Evolutionary conservation across 352 stramenopile species (phyloP).

Genomic region (Albugo candida): DNA sequence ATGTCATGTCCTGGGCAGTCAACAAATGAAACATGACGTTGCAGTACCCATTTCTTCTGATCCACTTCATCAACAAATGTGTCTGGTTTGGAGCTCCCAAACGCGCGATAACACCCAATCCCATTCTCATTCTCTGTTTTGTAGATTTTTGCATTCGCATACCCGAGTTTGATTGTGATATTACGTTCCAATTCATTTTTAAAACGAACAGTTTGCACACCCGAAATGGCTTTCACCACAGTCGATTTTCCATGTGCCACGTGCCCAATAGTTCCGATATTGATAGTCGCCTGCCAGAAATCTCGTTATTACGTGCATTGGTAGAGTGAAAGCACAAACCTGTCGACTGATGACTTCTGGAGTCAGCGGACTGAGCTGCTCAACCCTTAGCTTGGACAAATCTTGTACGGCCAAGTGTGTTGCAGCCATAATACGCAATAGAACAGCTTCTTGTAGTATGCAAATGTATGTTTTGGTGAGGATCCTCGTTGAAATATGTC

Average conservation of each 20-base stretch:
- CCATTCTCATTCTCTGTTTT: constrained; percentile 57
- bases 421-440: constrained; percentile 26
- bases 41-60: constrained; percentile 79
- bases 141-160: constrained; percentile 99
- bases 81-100: constrained; percentile 75
- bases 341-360: constrained; percentile 93
- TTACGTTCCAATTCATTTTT: constrained; percentile 99
- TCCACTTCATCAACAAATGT: constrained; percentile 73
- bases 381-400: constrained; percentile 87
- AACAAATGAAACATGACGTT: constrained; percentile 98
- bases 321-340: constrained; percentile 1
- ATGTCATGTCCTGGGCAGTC: constrained; percentile 99
- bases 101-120: constrained; percentile 77
- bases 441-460: no score
- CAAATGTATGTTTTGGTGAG: no score
- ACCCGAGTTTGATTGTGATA: constrained; percentile 99
- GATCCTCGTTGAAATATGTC: no score
- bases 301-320: constrained; percentile 19
- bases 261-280: constrained; percentile 99
- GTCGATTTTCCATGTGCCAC: constrained; percentile 99
- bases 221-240: constrained; percentile 99
- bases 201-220: constrained; percentile 96
- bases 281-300: constrained; percentile 95
- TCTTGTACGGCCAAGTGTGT: constrained; percentile 85
- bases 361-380: constrained; percentile 92